Base-by-base conservation (phyloP, 2,329 filamentous ascomycete genomes). In the Aspergillus sp. region DNA sequence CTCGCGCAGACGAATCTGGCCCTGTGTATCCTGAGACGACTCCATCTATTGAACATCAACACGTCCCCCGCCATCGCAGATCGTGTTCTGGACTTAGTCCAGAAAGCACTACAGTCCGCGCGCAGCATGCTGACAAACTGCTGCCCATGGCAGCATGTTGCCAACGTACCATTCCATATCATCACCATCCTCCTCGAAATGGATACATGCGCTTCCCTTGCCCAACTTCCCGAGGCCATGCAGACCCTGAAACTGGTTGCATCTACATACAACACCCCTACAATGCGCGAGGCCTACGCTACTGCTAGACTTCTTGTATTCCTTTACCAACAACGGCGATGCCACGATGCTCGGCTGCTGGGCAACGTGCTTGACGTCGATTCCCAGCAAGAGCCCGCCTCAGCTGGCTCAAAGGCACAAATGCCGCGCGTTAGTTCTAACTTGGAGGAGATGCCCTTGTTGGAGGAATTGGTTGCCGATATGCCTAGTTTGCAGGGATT, bases 131-230 rank as follows among this genome's bases (percentile, higher is more conserved):
- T 74, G 0, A 61, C 64, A 2, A 60, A 62, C 20, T 66, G 70
- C 12, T 65, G 66, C 1, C 78, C 78, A 0, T 82, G 79, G 79
- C 79, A 81, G 53, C 78, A 82, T 45, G 71, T 79, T 37, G 76
- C 76, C 20, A 80, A 82, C 42, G 74, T 81, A 0, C 79, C 79
- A 0, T 82, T 82, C 45, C 78, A 81, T 35, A 74, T 77, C 2
- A 71, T 79, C 15, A 80, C 77, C 48, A 64, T 79, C 0, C 63
- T 81, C 6, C 68, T 82, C 1, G 75, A 74, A 0, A 74, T 81
- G 51, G 78, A 82, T 48, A 78, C 69, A 0, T 64, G 67, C 0
- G 65, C 75, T 2, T 74, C 75, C 0, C 65, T 79, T 0, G 63
- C 68, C 0, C 67, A 75, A 46, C 68, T 81, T 5, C 65, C 66